A percentile compares a stretch with the other conserved stretches of the same genome.
Evolutionary conservation across 2,329 filamentous ascomycete species (phyloP).

Genomic region (Lojkania enalia): DNA sequence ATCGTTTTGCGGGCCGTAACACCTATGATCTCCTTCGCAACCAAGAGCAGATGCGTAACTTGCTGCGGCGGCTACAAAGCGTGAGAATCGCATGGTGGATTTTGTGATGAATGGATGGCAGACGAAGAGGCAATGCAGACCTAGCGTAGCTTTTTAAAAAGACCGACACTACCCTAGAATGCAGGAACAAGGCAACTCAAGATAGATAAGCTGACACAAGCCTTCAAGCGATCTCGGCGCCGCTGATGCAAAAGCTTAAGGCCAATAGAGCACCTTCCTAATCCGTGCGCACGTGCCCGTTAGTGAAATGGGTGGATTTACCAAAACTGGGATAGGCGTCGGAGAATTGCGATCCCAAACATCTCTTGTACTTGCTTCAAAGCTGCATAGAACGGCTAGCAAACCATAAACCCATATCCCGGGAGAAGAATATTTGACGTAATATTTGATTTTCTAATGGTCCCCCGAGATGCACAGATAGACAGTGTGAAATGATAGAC

Average conservation of each 20-base stretch:
- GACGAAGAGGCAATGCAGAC: not conserved
- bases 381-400: no score
- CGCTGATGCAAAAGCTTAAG: not conserved
- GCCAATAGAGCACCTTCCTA: not conserved
- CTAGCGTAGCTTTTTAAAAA: not conserved
- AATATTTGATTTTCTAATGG: no score
- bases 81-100: conserved; percentile 13
- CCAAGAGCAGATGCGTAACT: conserved; percentile 14
- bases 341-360: no score
- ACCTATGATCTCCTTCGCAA: conserved; percentile 40
- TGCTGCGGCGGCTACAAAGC: conserved; percentile 4
- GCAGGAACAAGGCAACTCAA: not conserved
- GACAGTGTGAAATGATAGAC: no score
- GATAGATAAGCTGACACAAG: conserved; percentile 10
- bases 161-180: not conserved
- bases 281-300: no score
- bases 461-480: no score
- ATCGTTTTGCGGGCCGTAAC: conserved; percentile 47
- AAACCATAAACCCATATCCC: no score
- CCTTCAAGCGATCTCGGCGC: not conserved
- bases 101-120: not conserved
- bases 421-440: no score
- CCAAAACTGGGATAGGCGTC: no score
- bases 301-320: no score
- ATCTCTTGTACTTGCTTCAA: no score